Evolutionary conservation across 768 basidiomycete genomes (phyloP).

Genomic region (Russula compacta): DNA sequence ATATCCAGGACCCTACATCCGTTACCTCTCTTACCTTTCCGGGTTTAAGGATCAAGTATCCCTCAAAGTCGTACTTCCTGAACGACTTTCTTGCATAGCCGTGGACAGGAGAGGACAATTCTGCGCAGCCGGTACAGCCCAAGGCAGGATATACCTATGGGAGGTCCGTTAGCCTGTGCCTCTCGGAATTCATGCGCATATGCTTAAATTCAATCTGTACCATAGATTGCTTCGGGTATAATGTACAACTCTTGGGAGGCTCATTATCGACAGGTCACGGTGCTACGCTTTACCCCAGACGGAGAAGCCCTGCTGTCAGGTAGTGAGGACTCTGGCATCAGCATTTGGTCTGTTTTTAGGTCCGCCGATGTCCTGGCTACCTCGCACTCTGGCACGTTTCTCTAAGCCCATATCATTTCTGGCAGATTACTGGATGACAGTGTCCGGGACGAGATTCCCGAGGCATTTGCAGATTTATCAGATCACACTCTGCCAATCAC

Average conservation of each 20-base stretch:
- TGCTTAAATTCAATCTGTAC: neutral
- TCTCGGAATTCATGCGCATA: neutral
- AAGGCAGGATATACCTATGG: slow-evolving; percentile 92
- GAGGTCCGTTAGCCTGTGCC: slow-evolving; percentile 50
- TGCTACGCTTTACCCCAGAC: slow-evolving; percentile 76
- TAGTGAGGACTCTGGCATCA: slow-evolving; percentile 83
- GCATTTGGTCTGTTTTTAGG: slow-evolving; percentile 87
- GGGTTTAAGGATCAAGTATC: slow-evolving; percentile 74
- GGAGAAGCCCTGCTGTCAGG: slow-evolving; percentile 74
- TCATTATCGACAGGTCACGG: slow-evolving; percentile 84
- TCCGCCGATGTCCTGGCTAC: slow-evolving; percentile 31
- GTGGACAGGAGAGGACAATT: slow-evolving; percentile 63
- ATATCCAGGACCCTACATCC: neutral
- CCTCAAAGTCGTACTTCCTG: slow-evolving; percentile 79
- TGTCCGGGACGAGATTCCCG: slow-evolving; percentile 61
- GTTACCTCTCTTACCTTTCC: neutral
- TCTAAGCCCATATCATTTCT: neutral
- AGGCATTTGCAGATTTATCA: slow-evolving; percentile 69
- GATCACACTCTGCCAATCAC: slow-evolving; percentile 92
- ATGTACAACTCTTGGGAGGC: slow-evolving; percentile 89
- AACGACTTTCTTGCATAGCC: slow-evolving; percentile 76
- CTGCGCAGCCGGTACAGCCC: slow-evolving; percentile 81
- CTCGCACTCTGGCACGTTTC: neutral
- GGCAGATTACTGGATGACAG: slow-evolving; percentile 68
- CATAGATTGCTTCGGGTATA: slow-evolving; percentile 85